Percentiles rank a stretch among this genome's conserved stretches.
Evolutionary conservation across 805 yeast species (phyloP).

Genomic region (Suhomyces kilbournensis): DNA sequence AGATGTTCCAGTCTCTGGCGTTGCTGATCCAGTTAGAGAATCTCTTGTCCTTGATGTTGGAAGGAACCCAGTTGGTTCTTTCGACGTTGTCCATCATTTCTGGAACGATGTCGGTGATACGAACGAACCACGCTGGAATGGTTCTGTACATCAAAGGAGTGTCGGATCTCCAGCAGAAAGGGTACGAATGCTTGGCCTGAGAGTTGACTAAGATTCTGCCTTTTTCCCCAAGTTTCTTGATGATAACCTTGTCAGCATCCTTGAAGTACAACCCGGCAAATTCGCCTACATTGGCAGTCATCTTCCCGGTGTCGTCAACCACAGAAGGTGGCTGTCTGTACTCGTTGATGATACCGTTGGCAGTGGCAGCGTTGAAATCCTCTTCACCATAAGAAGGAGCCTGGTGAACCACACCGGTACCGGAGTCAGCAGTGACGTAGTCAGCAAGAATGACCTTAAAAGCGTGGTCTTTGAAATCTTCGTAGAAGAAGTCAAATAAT

Average conservation of each 20-base stretch:
- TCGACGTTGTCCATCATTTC: constrained; percentile 84
- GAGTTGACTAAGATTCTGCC: constrained; percentile 74
- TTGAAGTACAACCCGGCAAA: constrained; percentile 85
- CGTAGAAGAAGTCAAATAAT: constrained; percentile 75
- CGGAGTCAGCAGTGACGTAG: constrained; percentile 89
- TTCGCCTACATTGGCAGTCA: constrained; percentile 71
- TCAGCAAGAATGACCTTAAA: constrained; percentile 79
- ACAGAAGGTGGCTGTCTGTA: constrained; percentile 83
- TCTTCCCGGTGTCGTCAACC: constrained; percentile 87
- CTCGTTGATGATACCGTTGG: constrained; percentile 70
- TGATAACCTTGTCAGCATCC: constrained; percentile 91
- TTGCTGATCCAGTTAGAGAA: constrained; percentile 97
- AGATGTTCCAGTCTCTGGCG: constrained; percentile 98
- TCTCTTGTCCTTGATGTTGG: constrained; percentile 85
- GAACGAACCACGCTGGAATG: constrained; percentile 98
- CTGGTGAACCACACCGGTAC: constrained; percentile 99
- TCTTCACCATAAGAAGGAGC: constrained; percentile 99
- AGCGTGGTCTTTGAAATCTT: constrained; percentile 69
- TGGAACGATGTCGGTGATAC: constrained; percentile 83
- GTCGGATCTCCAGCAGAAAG: constrained; percentile 99
- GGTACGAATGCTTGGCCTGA: constrained; percentile 93
- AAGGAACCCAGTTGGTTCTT: constrained; percentile 93
- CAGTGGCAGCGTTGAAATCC: constrained; percentile 83
- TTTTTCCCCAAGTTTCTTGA: constrained; percentile 72
- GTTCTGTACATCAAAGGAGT: constrained; percentile 95